Base-by-base conservation (phyloP, 345 rosid species). In the Nephelium lappaceum region DNA sequence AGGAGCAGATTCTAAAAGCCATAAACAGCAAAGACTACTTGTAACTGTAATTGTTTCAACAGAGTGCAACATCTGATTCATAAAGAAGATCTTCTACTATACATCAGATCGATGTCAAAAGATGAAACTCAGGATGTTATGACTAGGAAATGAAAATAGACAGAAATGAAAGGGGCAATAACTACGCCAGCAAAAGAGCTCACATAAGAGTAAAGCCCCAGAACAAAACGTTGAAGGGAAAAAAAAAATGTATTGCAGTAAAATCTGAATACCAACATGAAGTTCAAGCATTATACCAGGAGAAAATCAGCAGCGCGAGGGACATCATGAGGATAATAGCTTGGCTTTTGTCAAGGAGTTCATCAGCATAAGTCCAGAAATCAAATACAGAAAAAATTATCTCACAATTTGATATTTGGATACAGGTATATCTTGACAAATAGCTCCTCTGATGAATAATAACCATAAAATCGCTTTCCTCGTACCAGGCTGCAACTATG, bases 341-440 rank as follows among this genome's bases (percentile, higher is more conserved):
- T 93, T 83, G 53, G 25, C 65, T 63, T 81, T 75, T 81, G 84
- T 91, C 75, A 93, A 89, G 92, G 92, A 31, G 71, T 69, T 76
- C 77, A 83, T 49, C 23, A 58, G 70, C 67, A 79, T 68, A 66
- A 31, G 55, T 36, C 74, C 15, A 21, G 21, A 24, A 41, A 49
- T 64, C 24, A 23, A 67, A 69, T 25, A 82, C 64, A 78, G 70
- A 79, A 65, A 23, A 75, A 2, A 55, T 24, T 39, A 58, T 25
- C 8, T 5, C 24, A 65, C 49, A 81, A 80, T 15, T 79, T 67
- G 78, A 41, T 31, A 81, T 21, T 38, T 64, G 98, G 99, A 96
- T 94, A 94, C 98, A 96, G 73, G 77, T 90, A 88, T 79, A 96
- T 91, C 89, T 96, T 96, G 83, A 94, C 75, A 88, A 94, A 96